These are phyloP conservation scores for Sphagnum magellanicum DNA, from an alignment of 228 moss, liverwort and hornwort genomes.

Conservation along the genomic window DNA sequence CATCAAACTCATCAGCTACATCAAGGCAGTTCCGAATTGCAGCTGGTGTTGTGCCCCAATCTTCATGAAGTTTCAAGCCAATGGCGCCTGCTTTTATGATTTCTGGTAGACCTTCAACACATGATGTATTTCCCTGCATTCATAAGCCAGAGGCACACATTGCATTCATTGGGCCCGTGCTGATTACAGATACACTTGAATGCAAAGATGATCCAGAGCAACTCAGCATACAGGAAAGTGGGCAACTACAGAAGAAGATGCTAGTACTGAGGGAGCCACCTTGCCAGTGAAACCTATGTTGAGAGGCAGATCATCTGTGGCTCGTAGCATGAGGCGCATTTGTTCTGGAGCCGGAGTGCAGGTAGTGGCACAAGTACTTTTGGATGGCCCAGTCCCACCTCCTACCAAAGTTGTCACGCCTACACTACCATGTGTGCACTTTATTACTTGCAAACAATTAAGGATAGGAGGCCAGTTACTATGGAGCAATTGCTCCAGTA, in stretches of 20 bases:
- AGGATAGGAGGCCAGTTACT: not conserved
- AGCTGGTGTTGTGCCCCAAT: conserved; percentile 95
- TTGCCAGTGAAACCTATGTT: conserved; percentile 96
- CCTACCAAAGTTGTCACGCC: conserved; percentile 87
- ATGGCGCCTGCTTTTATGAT: conserved; percentile 85
- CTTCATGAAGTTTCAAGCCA: conserved; percentile 91
- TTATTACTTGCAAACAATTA: no score
- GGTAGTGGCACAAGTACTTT: conserved; percentile 89
- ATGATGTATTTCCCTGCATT: conserved; percentile 78
- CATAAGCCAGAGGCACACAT: not conserved
- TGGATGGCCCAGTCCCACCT: conserved; percentile 92
- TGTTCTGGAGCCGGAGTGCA: conserved; percentile 92
- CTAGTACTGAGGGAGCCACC: conserved; percentile 24
- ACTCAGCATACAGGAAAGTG: no score
- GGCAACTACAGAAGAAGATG: no score
- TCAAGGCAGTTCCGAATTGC: conserved; percentile 80
- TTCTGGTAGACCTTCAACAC: conserved; percentile 71
- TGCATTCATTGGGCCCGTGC: no score
- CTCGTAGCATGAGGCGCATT: conserved; percentile 82
- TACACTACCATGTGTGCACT: conserved; percentile 9
- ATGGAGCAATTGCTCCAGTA: not conserved
- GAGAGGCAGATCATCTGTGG: conserved; percentile 80
- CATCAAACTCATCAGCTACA: conserved; percentile 80
- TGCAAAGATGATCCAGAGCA: no score
- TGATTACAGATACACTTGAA: no score